These are phyloP conservation scores for Chaetomium olivaceum DNA, from an alignment of 2,329 filamentous ascomycete species.

Conservation along the genomic window DNA sequence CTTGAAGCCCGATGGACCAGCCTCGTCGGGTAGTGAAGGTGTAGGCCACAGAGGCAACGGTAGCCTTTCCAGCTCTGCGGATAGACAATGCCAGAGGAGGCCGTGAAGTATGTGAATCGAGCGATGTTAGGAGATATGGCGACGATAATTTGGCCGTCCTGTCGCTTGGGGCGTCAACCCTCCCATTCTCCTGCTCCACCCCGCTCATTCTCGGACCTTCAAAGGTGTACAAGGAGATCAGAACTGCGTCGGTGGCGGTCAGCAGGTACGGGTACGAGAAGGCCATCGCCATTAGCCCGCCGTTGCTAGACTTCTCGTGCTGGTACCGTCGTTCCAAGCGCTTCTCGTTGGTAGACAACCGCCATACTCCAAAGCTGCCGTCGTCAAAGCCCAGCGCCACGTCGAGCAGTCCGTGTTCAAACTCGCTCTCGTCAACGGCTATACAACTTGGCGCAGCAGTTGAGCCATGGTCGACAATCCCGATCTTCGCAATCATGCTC, in stretches of 20 bases:
- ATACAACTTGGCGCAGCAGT: constrained; percentile 60
- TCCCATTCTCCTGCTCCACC: background rate
- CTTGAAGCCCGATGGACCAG: constrained; percentile 91
- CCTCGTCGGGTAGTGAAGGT: constrained; percentile 75
- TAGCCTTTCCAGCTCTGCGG: constrained; percentile 61
- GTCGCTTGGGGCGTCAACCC: background rate
- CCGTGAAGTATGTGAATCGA: constrained; percentile 77
- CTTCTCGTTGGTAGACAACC: constrained; percentile 49
- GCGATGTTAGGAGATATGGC: constrained; percentile 69
- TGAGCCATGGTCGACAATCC: constrained; percentile 36
- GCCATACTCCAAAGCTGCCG: constrained; percentile 72
- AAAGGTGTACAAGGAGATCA: constrained; percentile 76
- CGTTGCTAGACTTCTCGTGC: constrained; percentile 63
- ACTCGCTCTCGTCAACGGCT: constrained; percentile 59
- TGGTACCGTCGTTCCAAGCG: constrained; percentile 55
- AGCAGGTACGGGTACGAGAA: constrained; percentile 74
- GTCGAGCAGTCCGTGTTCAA: constrained; percentile 51
- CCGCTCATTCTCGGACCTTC: constrained; percentile 35
- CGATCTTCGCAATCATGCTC: constrained; percentile 55
- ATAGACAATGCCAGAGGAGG: constrained; percentile 82
- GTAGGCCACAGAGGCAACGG: constrained; percentile 85
- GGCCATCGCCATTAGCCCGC: constrained; percentile 69
- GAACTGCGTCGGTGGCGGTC: constrained; percentile 72
- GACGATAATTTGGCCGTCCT: constrained; percentile 30
- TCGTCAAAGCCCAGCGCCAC: constrained; percentile 70